Percentiles rank a stretch among this genome's conserved stretches.
phyloP scores from a whole-genome alignment of 2,329 filamentous ascomycete species.

The Daldinia sp. region DNA sequence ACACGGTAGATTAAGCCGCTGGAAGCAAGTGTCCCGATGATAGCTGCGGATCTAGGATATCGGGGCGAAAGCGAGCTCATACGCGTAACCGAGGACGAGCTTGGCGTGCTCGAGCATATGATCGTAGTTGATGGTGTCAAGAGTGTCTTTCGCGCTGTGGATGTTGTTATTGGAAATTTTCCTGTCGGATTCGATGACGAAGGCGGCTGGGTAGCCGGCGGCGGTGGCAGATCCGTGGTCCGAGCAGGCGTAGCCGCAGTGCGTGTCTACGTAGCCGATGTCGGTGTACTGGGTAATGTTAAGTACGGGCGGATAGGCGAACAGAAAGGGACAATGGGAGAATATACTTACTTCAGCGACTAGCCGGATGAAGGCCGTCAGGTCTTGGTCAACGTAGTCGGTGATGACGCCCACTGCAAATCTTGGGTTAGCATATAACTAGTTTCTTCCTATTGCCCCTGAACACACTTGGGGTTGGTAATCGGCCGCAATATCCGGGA shows the following conservation, averaged over 20 bases:
- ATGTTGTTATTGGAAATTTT: slow-evolving; percentile 73
- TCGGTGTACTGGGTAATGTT: slow-evolving; percentile 45
- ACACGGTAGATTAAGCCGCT: too few relatives aligned
- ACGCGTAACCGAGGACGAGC: slow-evolving; percentile 57
- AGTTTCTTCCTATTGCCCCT: background rate
- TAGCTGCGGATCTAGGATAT: too few relatives aligned
- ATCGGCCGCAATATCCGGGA: background rate
- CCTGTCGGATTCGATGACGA: slow-evolving; percentile 70
- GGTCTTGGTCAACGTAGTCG: slow-evolving; percentile 49
- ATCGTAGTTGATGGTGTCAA: slow-evolving; percentile 72
- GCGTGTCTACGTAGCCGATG: slow-evolving; percentile 55
- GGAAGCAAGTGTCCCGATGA: too few relatives aligned
- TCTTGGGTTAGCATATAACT: background rate
- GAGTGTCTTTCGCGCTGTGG: slow-evolving; percentile 75
- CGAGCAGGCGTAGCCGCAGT: slow-evolving; percentile 68
- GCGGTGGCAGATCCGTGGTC: slow-evolving; percentile 73
- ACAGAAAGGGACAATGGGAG: background rate
- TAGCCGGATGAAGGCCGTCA: slow-evolving; percentile 51
- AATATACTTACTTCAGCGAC: slow-evolving; percentile 45
- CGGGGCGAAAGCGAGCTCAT: slow-evolving; percentile 53
- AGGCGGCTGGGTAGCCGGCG: slow-evolving; percentile 70
- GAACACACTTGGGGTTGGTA: background rate
- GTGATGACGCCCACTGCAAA: slow-evolving; percentile 50
- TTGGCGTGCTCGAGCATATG: slow-evolving; percentile 72
- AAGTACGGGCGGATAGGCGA: background rate